phyloP scores from a whole-genome alignment of 2,329 filamentous ascomycete genomes.

The Aspergillus fumigatiaffinis region DNA sequence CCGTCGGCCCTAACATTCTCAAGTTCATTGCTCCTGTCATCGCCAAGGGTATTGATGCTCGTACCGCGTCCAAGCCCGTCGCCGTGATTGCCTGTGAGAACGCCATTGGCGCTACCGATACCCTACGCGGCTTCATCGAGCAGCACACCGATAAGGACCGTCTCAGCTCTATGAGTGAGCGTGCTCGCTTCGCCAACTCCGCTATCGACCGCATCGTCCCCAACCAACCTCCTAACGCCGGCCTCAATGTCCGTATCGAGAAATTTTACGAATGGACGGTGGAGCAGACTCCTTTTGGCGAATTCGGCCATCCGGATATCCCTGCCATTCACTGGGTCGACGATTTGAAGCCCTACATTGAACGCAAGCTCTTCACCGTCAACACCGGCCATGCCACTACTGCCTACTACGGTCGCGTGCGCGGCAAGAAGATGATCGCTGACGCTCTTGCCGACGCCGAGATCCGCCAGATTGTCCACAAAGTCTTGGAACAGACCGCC shows the following conservation, averaged over 20 bases:
- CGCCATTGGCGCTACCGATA: constrained; percentile 89
- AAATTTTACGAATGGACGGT: constrained; percentile 99
- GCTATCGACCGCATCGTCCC: constrained; percentile 98
- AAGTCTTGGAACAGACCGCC: constrained; percentile 80
- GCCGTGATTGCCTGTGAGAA: constrained; percentile 98
- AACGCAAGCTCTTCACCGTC: constrained; percentile 99
- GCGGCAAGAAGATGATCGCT: constrained; percentile 81
- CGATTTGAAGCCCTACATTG: constrained; percentile 89
- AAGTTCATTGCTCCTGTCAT: constrained; percentile 95
- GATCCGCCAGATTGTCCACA: constrained; percentile 75
- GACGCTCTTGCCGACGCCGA: constrained; percentile 78
- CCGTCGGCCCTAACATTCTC: constrained; percentile 92
- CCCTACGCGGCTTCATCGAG: constrained; percentile 77
- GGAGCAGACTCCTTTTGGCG: constrained; percentile 77
- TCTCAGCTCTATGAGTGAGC: constrained; percentile 63
- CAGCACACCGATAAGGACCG: constrained; percentile 67
- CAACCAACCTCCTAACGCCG: constrained; percentile 73
- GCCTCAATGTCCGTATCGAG: constrained; percentile 90
- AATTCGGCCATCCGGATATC: constrained; percentile 67
- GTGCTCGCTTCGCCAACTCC: constrained; percentile 91
- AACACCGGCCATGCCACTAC: constrained; percentile 97
- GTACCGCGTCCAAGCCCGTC: constrained; percentile 64
- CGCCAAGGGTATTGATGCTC: constrained; percentile 83
- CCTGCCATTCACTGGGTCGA: constrained; percentile 90
- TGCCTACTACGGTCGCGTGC: constrained; percentile 89